These are phyloP conservation scores for Haplosporangium sp. DNA, from an alignment of 371 early-diverging fungal species.

Conservation along the genomic window DNA sequence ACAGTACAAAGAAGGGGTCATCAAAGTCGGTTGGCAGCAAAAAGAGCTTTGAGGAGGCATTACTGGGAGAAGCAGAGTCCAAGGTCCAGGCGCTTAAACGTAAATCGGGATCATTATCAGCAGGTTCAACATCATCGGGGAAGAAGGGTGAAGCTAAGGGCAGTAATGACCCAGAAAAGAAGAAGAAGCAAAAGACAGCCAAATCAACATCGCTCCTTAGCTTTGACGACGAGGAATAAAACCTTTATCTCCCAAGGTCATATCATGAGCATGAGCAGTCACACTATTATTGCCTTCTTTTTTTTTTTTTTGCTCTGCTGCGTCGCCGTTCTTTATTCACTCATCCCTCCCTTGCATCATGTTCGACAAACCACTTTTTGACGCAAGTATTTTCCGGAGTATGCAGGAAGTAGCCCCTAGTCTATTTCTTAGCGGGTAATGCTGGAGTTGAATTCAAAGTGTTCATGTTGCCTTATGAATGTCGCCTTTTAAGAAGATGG, in stretches of 20 bases:
- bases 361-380: constrained; percentile 12
- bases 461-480: background rate
- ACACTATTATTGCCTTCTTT: too few species aligned
- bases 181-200: constrained; percentile 51
- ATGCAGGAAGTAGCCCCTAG: constrained; percentile 61
- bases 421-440: constrained; percentile 62
- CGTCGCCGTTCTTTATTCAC: too few species aligned
- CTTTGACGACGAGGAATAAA: constrained; percentile 44
- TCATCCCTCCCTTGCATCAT: background rate
- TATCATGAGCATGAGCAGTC: too few species aligned
- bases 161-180: constrained; percentile 8
- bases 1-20: background rate
- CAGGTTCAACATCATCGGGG: background rate
- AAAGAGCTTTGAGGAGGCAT: constrained; percentile 30
- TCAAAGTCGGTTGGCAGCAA: constrained; percentile 5
- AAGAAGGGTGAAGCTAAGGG: constrained; percentile 8
- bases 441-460: background rate
- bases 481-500: background rate
- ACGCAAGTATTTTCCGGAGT: constrained; percentile 11
- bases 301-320: too few species aligned
- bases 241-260: too few species aligned
- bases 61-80: constrained; percentile 20
- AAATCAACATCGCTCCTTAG: constrained; percentile 31
- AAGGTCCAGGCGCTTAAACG: constrained; percentile 24
- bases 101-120: constrained; percentile 16